phyloP scores from a whole-genome alignment of 768 basidiomycete genomes.

The Psilocybe cubensis region DNA sequence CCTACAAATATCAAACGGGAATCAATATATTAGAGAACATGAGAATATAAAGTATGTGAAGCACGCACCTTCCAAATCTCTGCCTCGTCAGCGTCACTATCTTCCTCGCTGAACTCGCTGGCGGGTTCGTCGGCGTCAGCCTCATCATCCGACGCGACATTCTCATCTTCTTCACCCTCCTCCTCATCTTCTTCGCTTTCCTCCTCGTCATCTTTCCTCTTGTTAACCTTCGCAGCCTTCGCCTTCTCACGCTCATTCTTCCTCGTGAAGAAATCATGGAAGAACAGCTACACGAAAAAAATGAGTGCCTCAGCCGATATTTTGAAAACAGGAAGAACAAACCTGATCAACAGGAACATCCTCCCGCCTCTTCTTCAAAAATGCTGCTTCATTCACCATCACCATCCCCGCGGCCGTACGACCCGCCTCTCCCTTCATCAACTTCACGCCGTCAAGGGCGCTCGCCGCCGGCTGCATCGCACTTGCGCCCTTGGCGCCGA shows the following conservation, averaged over 20 bases:
- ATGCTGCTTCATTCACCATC: slow-evolving; percentile 74
- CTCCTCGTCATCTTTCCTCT: slow-evolving; percentile 35
- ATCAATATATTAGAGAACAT: neutral
- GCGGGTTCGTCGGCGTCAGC: slow-evolving; percentile 41
- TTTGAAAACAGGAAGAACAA: slow-evolving; percentile 20
- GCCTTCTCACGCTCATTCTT: slow-evolving; percentile 62
- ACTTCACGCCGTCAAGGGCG: slow-evolving; percentile 71
- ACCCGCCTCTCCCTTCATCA: slow-evolving; percentile 62
- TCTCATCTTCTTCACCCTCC: slow-evolving; percentile 43
- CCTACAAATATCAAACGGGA: slow-evolving; percentile 46
- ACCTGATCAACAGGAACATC: slow-evolving; percentile 91
- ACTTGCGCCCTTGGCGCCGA: slow-evolving; percentile 56
- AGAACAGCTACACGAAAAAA: slow-evolving; percentile 66
- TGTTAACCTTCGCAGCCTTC: slow-evolving; percentile 42
- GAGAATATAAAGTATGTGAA: no score
- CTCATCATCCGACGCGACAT: slow-evolving; percentile 31
- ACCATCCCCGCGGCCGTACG: no score
- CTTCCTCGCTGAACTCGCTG: slow-evolving; percentile 37
- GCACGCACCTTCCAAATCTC: slow-evolving; percentile 94
- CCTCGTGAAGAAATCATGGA: slow-evolving; percentile 84
- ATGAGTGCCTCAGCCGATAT: neutral
- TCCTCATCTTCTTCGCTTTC: slow-evolving; percentile 39
- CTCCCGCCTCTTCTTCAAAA: slow-evolving; percentile 67
- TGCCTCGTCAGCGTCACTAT: slow-evolving; percentile 49
- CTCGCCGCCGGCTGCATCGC: slow-evolving; percentile 95